phyloP scores from a whole-genome alignment of 2,329 filamentous ascomycete species.

The Fusarium liriodendri region DNA sequence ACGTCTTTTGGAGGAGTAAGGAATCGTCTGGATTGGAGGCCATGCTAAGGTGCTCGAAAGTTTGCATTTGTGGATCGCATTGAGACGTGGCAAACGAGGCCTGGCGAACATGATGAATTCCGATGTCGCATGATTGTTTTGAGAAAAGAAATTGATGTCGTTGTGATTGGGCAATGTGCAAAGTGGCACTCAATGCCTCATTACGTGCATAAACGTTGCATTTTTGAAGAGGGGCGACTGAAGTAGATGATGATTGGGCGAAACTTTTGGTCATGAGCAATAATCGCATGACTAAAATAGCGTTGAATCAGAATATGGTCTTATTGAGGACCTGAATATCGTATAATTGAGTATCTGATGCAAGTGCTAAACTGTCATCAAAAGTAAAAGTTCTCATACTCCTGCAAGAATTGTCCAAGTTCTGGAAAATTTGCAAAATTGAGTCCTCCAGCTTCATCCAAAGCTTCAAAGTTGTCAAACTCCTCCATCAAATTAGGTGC shows the following conservation, averaged over 20 bases:
- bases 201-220: neutral
- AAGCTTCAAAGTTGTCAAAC: neutral
- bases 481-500: neutral
- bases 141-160: neutral
- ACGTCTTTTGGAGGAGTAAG: neutral
- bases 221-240: neutral
- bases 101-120: neutral
- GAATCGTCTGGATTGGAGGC: neutral
- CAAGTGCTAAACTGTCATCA: neutral
- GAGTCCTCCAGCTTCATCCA: neutral
- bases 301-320: neutral
- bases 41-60: neutral
- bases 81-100: neutral
- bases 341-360: neutral
- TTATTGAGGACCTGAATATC: neutral
- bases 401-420: neutral
- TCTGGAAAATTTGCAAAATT: neutral
- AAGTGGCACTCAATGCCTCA: neutral
- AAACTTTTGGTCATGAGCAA: neutral
- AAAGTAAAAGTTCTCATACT: slow-evolving; percentile 3
- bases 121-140: neutral
- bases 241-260: neutral
- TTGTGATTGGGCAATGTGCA: neutral
- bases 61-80: neutral
- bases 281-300: neutral